Conservation (phyloP, 345 rosid species). For the Firmiana major region DNA sequence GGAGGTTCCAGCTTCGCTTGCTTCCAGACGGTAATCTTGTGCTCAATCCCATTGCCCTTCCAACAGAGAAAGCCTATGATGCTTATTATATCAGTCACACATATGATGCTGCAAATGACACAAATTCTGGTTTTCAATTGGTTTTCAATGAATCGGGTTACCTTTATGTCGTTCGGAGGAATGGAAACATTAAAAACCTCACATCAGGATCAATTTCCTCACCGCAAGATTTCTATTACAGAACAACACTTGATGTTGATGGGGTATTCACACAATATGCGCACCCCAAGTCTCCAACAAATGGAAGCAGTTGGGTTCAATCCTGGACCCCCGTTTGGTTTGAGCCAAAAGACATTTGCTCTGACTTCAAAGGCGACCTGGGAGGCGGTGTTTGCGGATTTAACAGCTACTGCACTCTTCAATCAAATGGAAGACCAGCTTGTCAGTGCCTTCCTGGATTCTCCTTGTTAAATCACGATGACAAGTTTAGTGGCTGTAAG, state of each 20-base stretch:
- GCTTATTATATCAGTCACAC: slow-evolving; percentile 20
- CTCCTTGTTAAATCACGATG: slow-evolving; percentile 4
- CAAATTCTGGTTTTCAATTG: slow-evolving; percentile 7
- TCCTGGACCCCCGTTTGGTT: slow-evolving; percentile 15
- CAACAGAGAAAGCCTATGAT: slow-evolving; percentile 1
- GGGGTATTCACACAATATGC: slow-evolving; percentile 25
- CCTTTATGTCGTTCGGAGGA: background rate
- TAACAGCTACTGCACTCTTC: slow-evolving; percentile 21
- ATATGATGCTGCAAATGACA: background rate
- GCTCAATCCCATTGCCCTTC: slow-evolving; percentile 22
- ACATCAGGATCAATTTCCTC: background rate
- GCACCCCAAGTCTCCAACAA: slow-evolving; percentile 8
- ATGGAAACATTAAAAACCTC: slow-evolving; percentile 10
- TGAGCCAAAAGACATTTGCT: slow-evolving; percentile 17
- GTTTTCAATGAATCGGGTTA: slow-evolving; percentile 22
- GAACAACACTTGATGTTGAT: slow-evolving; percentile 27
- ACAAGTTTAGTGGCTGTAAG: slow-evolving; percentile 19
- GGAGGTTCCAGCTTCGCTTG: slow-evolving; percentile 28
- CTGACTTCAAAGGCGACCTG: background rate
- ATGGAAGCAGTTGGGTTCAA: background rate
- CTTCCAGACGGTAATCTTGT: slow-evolving; percentile 13
- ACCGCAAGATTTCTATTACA: slow-evolving; percentile 11
- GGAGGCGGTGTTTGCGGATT: slow-evolving; percentile 28
- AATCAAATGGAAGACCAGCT: slow-evolving; percentile 2
- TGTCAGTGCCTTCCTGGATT: slow-evolving; percentile 28